Evolutionary conservation across 192 early-diverging fungal genomes (phyloP), one percentile per base, ranked within the genome.

Genomic region (Funneliformis geosporum): DNA sequence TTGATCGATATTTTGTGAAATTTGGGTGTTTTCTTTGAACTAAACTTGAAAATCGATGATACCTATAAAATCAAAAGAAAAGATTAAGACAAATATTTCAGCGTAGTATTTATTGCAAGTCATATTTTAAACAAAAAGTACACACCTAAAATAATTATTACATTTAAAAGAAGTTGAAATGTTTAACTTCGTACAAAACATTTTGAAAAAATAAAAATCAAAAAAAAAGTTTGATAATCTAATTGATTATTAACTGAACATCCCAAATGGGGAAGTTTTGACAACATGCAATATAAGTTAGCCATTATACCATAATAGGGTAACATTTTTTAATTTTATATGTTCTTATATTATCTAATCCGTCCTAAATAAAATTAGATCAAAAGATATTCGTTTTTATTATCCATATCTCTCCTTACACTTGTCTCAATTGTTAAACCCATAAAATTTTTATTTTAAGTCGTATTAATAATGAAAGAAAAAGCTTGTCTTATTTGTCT

Each of bases 401-500:
- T 33, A 33, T 33, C 33, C 33, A 2, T 33, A 33, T 33, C 33
- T 33, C 2, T 33, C n/a, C 33, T 33, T 33, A 33, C 33, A 2
- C 33, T 33, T 33, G 33, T 33, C 33, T 43, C 7, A 8, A 43
- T 43, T 43, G 8, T 43, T 43, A 5, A 43, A 43, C 2, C 7
- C 42, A 43, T 5, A 43, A 43, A 43, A 43, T 43, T 43, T 8
- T 4, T 60, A 60, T 8, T 60, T 8, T 21, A 2, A 60, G 14
- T 60, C 2, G 4, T 16, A 33, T 33, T 38, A 43, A 68, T 39
- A 61, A n/a, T 75, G 38, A 61, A 75, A 42, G 73, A 44, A 43
- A 79, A 75, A 16, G 60, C 25, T 74, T 79, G 79, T 65, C 60
- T 79, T 60, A 77, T 77, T 47, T 77, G 75, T 83, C 98, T 99